Evolutionary conservation across 768 basidiomycete genomes (phyloP).

Genomic region (Suillus brevipes): DNA sequence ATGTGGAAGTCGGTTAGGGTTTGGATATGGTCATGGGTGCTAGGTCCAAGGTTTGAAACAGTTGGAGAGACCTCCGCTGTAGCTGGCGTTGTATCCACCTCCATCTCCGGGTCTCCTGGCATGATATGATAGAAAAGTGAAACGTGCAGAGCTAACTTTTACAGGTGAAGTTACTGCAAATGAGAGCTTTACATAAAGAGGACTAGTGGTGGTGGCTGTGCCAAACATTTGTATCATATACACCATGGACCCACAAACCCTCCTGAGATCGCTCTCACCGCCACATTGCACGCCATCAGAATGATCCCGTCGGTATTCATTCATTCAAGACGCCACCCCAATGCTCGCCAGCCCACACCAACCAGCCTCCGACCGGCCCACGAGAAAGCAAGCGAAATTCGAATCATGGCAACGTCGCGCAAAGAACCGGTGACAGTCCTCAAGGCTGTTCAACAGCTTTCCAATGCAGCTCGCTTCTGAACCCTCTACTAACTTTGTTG

Average conservation of each 20-base stretch:
- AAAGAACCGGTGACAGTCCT: constrained; percentile 16
- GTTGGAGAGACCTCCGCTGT: constrained; percentile 1
- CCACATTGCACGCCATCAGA: neutral
- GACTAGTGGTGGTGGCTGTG: constrained; percentile 7
- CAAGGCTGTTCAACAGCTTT: constrained; percentile 6
- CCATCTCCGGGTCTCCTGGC: constrained; percentile 7
- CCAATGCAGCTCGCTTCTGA: neutral
- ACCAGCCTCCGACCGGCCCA: constrained; percentile 30
- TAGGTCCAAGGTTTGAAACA: constrained; percentile 16
- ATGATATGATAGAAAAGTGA: neutral
- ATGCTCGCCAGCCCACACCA: constrained; percentile 26
- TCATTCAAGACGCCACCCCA: constrained; percentile 10
- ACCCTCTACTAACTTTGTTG: neutral
- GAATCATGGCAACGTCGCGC: constrained; percentile 17
- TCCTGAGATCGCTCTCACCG: neutral
- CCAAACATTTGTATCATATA: too few species aligned
- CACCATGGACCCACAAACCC: neutral
- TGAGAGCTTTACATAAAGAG: neutral
- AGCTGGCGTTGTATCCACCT: constrained; percentile 7
- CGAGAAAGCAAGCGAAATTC: constrained; percentile 38
- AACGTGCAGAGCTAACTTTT: neutral
- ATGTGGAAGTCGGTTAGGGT: constrained; percentile 46
- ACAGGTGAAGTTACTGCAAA: neutral
- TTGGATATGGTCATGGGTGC: constrained; percentile 46
- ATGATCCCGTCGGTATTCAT: neutral